Evolutionary conservation across 225 moss, liverwort and hornwort genomes (phyloP).

Genomic region (Polytrichum formosum): DNA sequence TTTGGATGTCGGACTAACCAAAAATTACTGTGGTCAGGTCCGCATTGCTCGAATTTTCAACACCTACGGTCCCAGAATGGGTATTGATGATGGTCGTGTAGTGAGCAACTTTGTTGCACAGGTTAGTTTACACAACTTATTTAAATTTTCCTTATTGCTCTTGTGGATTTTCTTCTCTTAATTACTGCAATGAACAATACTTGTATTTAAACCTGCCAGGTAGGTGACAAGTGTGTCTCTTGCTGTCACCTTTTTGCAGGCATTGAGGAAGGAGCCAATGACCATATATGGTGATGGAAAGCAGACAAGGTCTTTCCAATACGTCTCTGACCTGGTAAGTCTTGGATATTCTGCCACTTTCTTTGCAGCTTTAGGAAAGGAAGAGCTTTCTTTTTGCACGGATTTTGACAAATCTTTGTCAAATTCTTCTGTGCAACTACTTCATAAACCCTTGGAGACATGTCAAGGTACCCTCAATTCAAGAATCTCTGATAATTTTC

Average conservation of each 20-base stretch:
- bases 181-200: background rate
- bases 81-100: constrained; percentile 66
- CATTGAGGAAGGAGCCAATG: constrained; percentile 57
- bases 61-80: constrained; percentile 64
- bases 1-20: background rate
- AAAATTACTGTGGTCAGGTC: constrained; percentile 26
- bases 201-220: background rate
- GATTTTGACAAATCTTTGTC: too few species aligned
- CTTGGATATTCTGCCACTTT: background rate
- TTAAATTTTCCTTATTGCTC: background rate
- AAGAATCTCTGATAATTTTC: too few species aligned
- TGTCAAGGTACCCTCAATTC: too few species aligned
- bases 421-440: too few species aligned
- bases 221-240: background rate
- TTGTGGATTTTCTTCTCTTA: background rate
- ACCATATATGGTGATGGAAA: constrained; percentile 59
- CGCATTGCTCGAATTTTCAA: constrained; percentile 69
- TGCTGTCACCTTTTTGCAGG: constrained; percentile 14
- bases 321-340: constrained; percentile 58
- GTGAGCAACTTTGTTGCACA: constrained; percentile 69
- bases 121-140: constrained; percentile 14
- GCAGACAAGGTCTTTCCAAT: constrained; percentile 56
- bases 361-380: too few species aligned
- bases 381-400: too few species aligned
- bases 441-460: too few species aligned